Base-by-base conservation (phyloP, 2,329 filamentous ascomycete genomes). In the Pseudovirgaria hyperparasitica region DNA sequence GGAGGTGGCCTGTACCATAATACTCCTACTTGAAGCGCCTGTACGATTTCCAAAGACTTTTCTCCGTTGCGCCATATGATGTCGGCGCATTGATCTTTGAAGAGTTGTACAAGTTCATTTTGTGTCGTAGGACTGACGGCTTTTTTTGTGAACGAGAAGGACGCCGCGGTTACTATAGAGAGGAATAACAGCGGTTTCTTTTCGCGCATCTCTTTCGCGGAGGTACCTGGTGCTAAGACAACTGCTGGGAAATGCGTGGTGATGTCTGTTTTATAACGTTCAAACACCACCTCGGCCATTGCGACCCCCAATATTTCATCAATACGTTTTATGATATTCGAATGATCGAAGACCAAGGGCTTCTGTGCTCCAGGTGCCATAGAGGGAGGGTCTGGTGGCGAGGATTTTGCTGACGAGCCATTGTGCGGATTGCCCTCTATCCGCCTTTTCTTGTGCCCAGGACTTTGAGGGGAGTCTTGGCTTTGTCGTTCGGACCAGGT, bases 1-100 rank as follows among this genome's bases (percentile, higher is more conserved):
- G 87, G 76, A 0, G 84, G 84, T 10, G 82, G 82, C 49, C 74
- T 75, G 50, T 92, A 92, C 81, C 84, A 92, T 12, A 85, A 68
- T n/a, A 76, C 72, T 5, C 72, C 65, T 4, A 92, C 60, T 31
- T 82, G 67, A 21, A 92, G 58, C 2, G 81, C 71, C 54, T 93
- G 85, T 6, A 92, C 72, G 5, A 92, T 61, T 50, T 92, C 85
- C 11, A 93, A 55, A 19, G 71, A 82, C 60, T 92, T 92, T 41
- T 84, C 75, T 9, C 81, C 82, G 5, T 70, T 68, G 16, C 84
- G 60, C 39, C 90, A 68, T 21, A 87, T 67, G 37, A 72, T 73
- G 23, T 90, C 76, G 3, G 80, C 81, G 29, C 90, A 68, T 8
- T 73, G 60, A 34, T 74, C 71, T 58, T 84, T 78, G 29, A 84